Evolutionary conservation across 805 yeast species (phyloP), one percentile per base, ranked within the genome.

Genomic region (Zygosaccharomyces lentus): DNA sequence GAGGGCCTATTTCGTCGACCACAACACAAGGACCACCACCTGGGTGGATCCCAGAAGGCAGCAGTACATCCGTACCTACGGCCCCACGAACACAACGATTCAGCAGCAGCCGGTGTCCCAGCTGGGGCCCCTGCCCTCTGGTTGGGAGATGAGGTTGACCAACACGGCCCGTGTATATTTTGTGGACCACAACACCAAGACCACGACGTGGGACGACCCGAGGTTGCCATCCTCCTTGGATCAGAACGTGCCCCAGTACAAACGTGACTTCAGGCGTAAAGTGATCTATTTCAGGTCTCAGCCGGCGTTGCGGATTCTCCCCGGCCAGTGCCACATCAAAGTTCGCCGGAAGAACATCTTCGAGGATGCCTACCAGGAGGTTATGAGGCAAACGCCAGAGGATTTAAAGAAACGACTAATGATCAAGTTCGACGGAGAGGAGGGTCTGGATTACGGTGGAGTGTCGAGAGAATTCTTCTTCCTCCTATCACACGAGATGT

Each of bases 21-120:
- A 93, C 71, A 93, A 93, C 68, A 93, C 99, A n/a, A 80, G 99
- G 67, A 93, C 99, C 1, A 93, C 99, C 3, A 93, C 99, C 9
- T 93, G 99, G 99, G 99, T 93, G 38, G 99, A 93, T 68, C 99
- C 99, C 54, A 81, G 99, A 70, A 82, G 99, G 69, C 99, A 93
- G 70, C 99, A 93, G 72, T 93, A 88, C 68, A 93, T 93, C 58
- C 84, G 97, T 66, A 88, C 95, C 51, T 89, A 86, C 66, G 98
- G 96, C 23, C 90, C 78, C 69, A 75, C 76, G 51, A 71, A 81
- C 59, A 84, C 96, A 4, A 88, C 96, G 16, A 88, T 91, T 56
- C 96, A 90, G 71, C 98, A 93, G 59, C 99, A 93, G 72, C 96
- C 98, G 25, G 96, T 93, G 9, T 85, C 96, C 36, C 98, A 95